Evolutionary conservation across 805 yeast genomes (phyloP).

Genomic region (Pichia cabralensis): DNA sequence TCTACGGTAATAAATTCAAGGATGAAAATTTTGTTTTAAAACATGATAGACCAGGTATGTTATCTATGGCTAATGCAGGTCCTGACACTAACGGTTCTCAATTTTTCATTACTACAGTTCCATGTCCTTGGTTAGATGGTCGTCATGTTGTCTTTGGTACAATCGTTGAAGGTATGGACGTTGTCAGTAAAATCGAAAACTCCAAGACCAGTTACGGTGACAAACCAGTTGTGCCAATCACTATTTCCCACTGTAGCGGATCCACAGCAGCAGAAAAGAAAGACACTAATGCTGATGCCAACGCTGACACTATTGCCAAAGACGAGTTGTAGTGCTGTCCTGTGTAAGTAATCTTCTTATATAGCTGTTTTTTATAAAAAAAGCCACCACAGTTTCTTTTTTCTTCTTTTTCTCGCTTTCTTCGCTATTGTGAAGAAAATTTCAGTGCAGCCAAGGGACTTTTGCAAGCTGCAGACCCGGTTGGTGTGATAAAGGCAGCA

Average conservation of each 20-base stretch:
- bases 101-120: slow-evolving; percentile 88
- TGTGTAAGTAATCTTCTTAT: no score
- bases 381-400: no score
- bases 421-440: no score
- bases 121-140: slow-evolving; percentile 87
- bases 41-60: slow-evolving; percentile 58
- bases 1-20: slow-evolving; percentile 55
- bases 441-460: no score
- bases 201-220: slow-evolving; percentile 65
- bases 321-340: slow-evolving; percentile 28
- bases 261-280: slow-evolving; percentile 32
- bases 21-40: slow-evolving; percentile 62
- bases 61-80: slow-evolving; percentile 79
- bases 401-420: no score
- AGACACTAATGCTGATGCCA: not conserved
- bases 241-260: slow-evolving; percentile 64
- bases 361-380: no score
- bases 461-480: no score
- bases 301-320: slow-evolving; percentile 10
- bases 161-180: slow-evolving; percentile 80
- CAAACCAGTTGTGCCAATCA: slow-evolving; percentile 57
- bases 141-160: slow-evolving; percentile 95
- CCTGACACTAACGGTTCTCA: slow-evolving; percentile 84
- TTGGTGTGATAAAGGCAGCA: no score
- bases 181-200: slow-evolving; percentile 63